Base-by-base conservation (phyloP, 805 yeast species). In the Ogataea nonfermentans region DNA sequence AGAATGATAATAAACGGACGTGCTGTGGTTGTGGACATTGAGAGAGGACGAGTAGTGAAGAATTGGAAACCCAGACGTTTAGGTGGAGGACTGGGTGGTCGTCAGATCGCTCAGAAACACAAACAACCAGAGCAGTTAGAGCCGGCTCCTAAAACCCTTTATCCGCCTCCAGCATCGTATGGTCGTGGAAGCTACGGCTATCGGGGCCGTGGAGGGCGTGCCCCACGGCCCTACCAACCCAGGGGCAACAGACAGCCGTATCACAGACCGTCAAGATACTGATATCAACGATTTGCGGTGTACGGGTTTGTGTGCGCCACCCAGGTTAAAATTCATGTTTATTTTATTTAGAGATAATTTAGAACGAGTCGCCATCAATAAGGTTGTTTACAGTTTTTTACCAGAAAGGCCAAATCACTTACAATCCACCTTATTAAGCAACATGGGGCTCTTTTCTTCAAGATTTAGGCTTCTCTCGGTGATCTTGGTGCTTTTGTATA, bases 41-140 rank as follows among this genome's bases (percentile, higher is more conserved):
- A 84, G 55, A 60, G 91, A 42, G 84, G 88, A 2, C 63, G 93
- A 32, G 60, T 78, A 1, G 73, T 75, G 11, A 73, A 81, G 40
- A 74, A 71, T 48, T 85, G 90, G 84, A 73, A 70, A 40, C 93
- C 95, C 0, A 57, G 84, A 51, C 59, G 91, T 43, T 66, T 91
- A 2, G 96, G 96, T 1, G 97, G 97, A 4, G 97, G 97, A 0
- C 62, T 85, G n/a, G 97, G 97, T 4, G 96, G 96, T 1, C 46
- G 63, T 37, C 33, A 35, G 12, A 39, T 43, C 22, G 43, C 35
- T 4, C 41, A 38, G 20, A 37, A 41, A 13, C 37, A 35, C 32
- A 42, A 30, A 25, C 22, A 20, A 6, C 22, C 16, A 8, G 31
- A 25, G 15, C 32, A 25, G 12, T 32, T 8, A 10, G 41, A 28